Percentiles rank a stretch among this genome's conserved stretches.
phyloP scores from a whole-genome alignment of 495 filamentous ascomycete species.

The Xylaria cubensis region DNA sequence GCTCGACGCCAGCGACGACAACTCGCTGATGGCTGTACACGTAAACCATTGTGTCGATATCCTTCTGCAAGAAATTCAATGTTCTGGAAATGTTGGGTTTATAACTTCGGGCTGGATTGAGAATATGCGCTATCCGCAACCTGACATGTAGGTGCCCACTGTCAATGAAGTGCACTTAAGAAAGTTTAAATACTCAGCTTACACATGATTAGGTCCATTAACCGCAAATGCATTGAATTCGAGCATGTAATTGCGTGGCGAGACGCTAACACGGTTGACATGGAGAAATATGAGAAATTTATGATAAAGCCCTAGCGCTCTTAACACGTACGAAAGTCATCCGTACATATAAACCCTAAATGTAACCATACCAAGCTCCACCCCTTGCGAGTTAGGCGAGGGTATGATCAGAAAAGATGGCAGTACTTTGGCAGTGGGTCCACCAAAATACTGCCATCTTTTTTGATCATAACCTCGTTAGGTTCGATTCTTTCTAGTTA shows the following conservation, averaged over 20 bases:
- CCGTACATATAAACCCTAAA: too few species aligned
- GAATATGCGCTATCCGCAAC: constrained; percentile 42
- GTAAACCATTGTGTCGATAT: constrained; percentile 46
- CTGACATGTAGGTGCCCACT: constrained; percentile 44
- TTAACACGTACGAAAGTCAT: too few species aligned
- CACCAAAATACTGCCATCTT: too few species aligned
- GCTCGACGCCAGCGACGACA: constrained; percentile 28
- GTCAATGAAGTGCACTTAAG: neutral
- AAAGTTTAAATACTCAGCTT: neutral
- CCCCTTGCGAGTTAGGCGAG: too few species aligned
- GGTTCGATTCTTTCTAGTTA: too few species aligned
- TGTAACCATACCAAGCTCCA: too few species aligned
- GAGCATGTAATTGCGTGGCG: constrained; percentile 9
- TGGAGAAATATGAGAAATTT: constrained; percentile 5
- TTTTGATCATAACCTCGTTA: too few species aligned
- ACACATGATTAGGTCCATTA: neutral
- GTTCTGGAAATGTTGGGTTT: constrained; percentile 44
- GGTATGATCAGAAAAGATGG: too few species aligned
- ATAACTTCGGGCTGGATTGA: constrained; percentile 47
- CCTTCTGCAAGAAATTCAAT: constrained; percentile 45
- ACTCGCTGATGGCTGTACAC: constrained; percentile 35
- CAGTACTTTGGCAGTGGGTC: too few species aligned
- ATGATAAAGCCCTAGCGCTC: neutral
- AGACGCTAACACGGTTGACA: neutral
- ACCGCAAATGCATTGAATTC: constrained; percentile 13